phyloP scores from a whole-genome alignment of 129 eudicot species.

The Chrysanthemum makinoi region DNA sequence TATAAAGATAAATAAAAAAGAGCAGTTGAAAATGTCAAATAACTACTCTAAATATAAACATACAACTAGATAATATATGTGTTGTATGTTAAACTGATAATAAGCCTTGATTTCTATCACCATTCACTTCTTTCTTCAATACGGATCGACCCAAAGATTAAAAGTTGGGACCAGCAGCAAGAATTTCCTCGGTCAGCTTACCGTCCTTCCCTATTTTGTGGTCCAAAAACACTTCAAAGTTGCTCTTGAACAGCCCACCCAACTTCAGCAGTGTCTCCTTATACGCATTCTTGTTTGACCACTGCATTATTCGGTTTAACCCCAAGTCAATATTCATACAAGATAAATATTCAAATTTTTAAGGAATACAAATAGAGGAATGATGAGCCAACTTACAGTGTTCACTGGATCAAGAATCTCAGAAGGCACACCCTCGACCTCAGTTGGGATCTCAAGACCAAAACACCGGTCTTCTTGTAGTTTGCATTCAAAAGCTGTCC shows the following conservation, averaged over 20 bases:
- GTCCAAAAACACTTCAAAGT: constrained; percentile 69
- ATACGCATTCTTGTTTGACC: constrained; percentile 75
- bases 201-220: constrained; percentile 82
- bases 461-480: constrained; percentile 73
- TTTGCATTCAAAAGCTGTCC: constrained; percentile 73
- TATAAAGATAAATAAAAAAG: constrained; percentile 17
- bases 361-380: not conserved
- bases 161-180: constrained; percentile 86
- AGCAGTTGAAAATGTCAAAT: constrained; percentile 14
- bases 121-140: constrained; percentile 24
- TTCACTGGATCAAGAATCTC: constrained; percentile 86
- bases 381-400: constrained; percentile 51
- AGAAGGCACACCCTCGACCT: constrained; percentile 90
- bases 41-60: constrained; percentile 17
- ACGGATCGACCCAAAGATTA: constrained; percentile 25
- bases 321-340: constrained; percentile 10
- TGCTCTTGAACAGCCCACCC: constrained; percentile 84
- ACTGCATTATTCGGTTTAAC: constrained; percentile 46
- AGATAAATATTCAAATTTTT: not conserved
- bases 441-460: constrained; percentile 92
- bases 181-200: constrained; percentile 73
- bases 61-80: constrained; percentile 21
- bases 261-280: constrained; percentile 77
- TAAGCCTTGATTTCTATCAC: constrained; percentile 23
- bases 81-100: constrained; percentile 10